Evolutionary conservation across 129 eudicot genomes (phyloP), one percentile per base, ranked within the genome.

Genomic region (Ambrosia artemisiifolia): DNA sequence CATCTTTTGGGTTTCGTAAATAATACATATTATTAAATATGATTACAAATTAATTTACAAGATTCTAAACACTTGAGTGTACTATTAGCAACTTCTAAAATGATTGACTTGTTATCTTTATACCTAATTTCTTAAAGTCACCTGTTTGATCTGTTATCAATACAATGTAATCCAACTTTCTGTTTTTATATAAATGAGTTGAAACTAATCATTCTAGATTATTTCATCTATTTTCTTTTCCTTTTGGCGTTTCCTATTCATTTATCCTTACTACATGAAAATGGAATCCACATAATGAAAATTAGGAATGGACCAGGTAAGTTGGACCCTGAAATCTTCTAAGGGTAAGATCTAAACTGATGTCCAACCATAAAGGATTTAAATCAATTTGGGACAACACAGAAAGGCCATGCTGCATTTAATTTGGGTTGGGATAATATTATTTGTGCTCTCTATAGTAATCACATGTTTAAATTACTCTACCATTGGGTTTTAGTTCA

Each of bases 401-500:
- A 14, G 55, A 43, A 56, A 24, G 54, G 35, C 19, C 16, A 20
- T 57, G 20, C 40, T 34, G 24, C 24, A 17, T 11, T 19, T 55
- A 28, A 24, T 44, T 18, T 9, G 30, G 51, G 67, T 6, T 57
- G 50, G 44, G 40, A 19, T 18, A 74, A 47, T 73, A 17, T 12
- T 10, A 48, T 24, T 30, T 32, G 20, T 42, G 67, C 56, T 13
- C 18, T 42, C 57, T 17, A 55, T 57, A n/a, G 67, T 42, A 19
- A 40, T 65, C 46, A 33, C 79, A 64, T 65, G 11, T 75, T 36
- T 38, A 11, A 13, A 51, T 64, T 65, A 54, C 43, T 16, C 72
- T 65, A 54, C 34, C 48, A 30, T 32, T 2, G 12, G 40, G 24
- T 3, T 56, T 40, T 44, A 24, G 64, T 34, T 73, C 46, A 13